Conservation (phyloP, 2,329 filamentous ascomycete species). For the Cladophialophora exuberans region DNA sequence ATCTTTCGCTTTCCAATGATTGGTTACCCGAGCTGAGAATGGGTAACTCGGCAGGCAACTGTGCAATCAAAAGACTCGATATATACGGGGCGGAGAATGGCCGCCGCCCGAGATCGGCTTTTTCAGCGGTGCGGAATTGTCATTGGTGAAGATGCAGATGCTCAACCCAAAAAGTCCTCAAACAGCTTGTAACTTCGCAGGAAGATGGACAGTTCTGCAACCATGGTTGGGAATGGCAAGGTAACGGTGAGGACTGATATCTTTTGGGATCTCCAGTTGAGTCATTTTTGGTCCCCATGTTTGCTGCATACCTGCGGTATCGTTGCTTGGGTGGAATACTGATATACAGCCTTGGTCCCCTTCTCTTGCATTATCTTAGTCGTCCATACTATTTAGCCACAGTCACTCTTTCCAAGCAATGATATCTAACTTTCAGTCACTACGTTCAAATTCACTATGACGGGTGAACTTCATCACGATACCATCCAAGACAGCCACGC, state of each 20-base stretch:
- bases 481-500: slow-evolving; percentile 14
- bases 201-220: slow-evolving; percentile 1
- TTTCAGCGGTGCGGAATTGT: background rate
- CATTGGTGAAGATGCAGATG: slow-evolving; percentile 10
- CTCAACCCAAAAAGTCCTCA: slow-evolving; percentile 2
- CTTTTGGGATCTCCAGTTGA: slow-evolving; percentile 7
- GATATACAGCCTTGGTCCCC: background rate
- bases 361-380: background rate
- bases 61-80: background rate
- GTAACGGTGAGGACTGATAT: slow-evolving; percentile 10
- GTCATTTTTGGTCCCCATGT: slow-evolving; percentile 10
- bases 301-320: background rate
- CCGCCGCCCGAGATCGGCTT: slow-evolving; percentile 16
- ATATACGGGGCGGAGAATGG: slow-evolving; percentile 1
- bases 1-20: slow-evolving; percentile 1
- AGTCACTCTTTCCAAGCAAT: slow-evolving; percentile 10
- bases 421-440: background rate
- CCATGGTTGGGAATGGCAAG: slow-evolving; percentile 2
- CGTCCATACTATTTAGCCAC: background rate
- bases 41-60: slow-evolving; percentile 16
- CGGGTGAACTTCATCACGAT: slow-evolving; percentile 29
- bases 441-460: slow-evolving; percentile 19
- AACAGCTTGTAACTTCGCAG: background rate
- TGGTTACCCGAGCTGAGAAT: background rate
- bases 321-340: background rate